Evolutionary conservation across 2,329 filamentous ascomycete species (phyloP), one percentile per base, ranked within the genome.

Genomic region (Drechslerella coelobrocha): DNA sequence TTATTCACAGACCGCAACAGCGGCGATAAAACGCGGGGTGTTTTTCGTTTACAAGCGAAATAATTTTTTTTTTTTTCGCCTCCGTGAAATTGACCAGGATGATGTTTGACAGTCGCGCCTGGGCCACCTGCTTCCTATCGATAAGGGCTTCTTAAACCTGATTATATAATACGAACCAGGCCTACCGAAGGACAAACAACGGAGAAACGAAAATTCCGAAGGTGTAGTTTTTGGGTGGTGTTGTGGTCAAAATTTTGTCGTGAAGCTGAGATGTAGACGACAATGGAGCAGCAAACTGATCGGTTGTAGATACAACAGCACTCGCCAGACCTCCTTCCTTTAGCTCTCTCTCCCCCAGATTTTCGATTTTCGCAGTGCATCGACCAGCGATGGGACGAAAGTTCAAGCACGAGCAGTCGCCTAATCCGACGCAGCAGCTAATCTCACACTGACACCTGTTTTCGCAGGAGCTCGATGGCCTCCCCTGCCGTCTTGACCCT

Each of bases 371-470:
- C 57, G 53, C 54, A 45, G 34, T 57, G 31, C 61, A 48, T 31
- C 61, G 59, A 57, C 41, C 57, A 63, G 24, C 59, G 53, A 69
- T 24, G 60, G 53, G 27, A 50, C 26, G 23, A 63, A 71, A 53
- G 48, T 23, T 2, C 50, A 21, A 34, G 48, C 17, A 17, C 52
- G 45, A 50, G 21, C 39, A 71, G 57, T 71, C 66, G 37, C 59
- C 66, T 59, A 59, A 63, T 71, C 39, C 10, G 52, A 55, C 37
- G 8, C 31, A 27, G 55, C 52, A 69, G 57, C 63, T 69, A 69
- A 69, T 69, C 51, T 69, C 45, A 57, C 27, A 34, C 45, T 69
- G 63, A 69, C 65, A 69, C 65, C 57, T 69, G 65, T 71, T 71
- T 59, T 57, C 61, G 66, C 66, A 71, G 66, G 66, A 61, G 63